Evolutionary conservation across 2,329 filamentous ascomycete genomes (phyloP).

Genomic region (Emmonsiellopsis sp.): DNA sequence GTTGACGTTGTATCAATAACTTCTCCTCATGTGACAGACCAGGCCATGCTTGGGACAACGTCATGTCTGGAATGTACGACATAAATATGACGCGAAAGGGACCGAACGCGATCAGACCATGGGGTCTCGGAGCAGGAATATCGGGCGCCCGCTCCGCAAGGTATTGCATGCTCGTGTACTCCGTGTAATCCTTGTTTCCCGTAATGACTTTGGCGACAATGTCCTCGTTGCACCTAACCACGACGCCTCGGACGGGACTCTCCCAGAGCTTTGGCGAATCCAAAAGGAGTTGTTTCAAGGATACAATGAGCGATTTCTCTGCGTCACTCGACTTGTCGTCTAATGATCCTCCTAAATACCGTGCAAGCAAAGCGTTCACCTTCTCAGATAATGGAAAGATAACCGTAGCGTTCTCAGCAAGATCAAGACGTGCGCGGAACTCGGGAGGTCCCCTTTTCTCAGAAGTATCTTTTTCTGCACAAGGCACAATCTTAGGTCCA

Average conservation of each 20-base stretch:
- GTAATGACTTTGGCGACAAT: constrained; percentile 16
- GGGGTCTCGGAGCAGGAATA: constrained; percentile 19
- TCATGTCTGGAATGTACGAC: constrained; percentile 18
- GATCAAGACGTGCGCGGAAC: constrained; percentile 16
- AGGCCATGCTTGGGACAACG: constrained; percentile 17
- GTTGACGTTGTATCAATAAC: constrained; percentile 7
- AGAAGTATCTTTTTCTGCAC: constrained; percentile 3
- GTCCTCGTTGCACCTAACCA: constrained; percentile 17
- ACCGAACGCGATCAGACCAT: constrained; percentile 18
- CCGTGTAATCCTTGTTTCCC: constrained; percentile 12
- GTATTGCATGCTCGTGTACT: constrained; percentile 21
- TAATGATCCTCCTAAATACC: constrained; percentile 5
- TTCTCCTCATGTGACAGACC: constrained; percentile 15
- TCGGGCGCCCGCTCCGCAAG: constrained; percentile 16
- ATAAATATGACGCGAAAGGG: constrained; percentile 21
- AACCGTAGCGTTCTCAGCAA: constrained; percentile 14
- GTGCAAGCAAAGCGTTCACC: constrained; percentile 11
- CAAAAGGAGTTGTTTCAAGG: constrained; percentile 17
- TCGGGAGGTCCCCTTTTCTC: constrained; percentile 8
- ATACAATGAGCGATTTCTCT: constrained; percentile 7
- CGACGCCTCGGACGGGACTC: constrained; percentile 13
- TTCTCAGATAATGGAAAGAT: constrained; percentile 18
- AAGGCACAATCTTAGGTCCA: constrained; percentile 3
- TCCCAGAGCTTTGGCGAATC: constrained; percentile 18
- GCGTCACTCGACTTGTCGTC: too few relatives aligned